These are phyloP conservation scores for Fusarium acutatum DNA, from an alignment of 2,329 filamentous ascomycete genomes.

Conservation along the genomic window DNA sequence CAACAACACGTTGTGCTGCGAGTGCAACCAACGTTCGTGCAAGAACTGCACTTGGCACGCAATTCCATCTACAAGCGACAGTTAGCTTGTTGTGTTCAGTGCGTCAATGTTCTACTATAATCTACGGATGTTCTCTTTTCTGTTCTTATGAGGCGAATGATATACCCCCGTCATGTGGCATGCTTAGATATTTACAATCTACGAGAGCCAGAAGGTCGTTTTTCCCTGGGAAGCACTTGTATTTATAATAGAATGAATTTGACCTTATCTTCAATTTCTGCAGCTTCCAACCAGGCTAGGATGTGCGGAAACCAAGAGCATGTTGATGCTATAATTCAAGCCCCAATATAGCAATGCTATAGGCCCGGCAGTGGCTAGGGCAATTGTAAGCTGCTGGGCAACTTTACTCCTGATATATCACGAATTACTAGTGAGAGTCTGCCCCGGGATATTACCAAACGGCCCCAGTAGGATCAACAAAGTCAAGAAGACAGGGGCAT, in stretches of 20 bases:
- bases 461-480: not conserved
- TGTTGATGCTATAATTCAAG: not conserved
- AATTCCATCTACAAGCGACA: not conserved
- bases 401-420: not conserved
- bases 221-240: not conserved
- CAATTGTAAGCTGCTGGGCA: not conserved
- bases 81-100: not conserved
- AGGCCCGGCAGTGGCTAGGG: not conserved
- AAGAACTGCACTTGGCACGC: not conserved
- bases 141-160: not conserved
- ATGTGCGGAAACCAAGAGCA: not conserved
- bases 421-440: not conserved
- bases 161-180: conserved; percentile 6
- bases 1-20: conserved; percentile 5
- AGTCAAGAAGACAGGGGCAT: not conserved
- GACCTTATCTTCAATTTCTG: not conserved
- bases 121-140: not conserved
- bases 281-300: not conserved
- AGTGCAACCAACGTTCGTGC: conserved; percentile 19
- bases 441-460: not conserved
- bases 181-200: not conserved
- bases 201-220: not conserved
- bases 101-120: not conserved
- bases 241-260: not conserved
- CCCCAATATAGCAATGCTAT: not conserved